Conservation (phyloP, 2,329 filamentous ascomycete species). For the Thermoascus crustaceus region DNA sequence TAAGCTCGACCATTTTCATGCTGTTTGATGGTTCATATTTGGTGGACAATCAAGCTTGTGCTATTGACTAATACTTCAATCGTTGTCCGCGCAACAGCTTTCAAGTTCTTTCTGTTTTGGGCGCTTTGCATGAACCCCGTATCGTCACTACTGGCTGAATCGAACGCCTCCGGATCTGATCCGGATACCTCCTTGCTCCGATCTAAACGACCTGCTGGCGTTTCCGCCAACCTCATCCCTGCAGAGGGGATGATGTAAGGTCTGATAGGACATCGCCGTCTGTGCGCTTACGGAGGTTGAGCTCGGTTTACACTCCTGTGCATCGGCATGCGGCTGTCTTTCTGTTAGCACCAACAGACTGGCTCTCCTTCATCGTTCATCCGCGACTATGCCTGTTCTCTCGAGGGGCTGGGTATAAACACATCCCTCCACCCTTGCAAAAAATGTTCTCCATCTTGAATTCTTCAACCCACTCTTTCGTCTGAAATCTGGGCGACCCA, state of each 20-base stretch:
- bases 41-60: no score
- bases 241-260: constrained; percentile 33
- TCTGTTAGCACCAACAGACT: constrained; percentile 21
- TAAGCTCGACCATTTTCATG: not conserved
- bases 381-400: constrained; percentile 1
- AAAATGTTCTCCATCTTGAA: not conserved
- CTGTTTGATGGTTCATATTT: no score
- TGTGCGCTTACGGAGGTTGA: constrained; percentile 20
- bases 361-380: constrained; percentile 8
- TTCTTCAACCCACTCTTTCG: constrained; percentile 1
- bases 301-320: constrained; percentile 30
- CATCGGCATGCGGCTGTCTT: constrained; percentile 29
- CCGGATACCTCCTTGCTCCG: constrained; percentile 16
- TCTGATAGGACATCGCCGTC: constrained; percentile 27
- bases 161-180: not conserved
- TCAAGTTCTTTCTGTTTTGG: not conserved
- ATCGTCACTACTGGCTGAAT: not conserved
- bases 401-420: constrained; percentile 27
- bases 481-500: not conserved
- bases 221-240: constrained; percentile 25
- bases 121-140: not conserved
- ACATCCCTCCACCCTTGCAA: constrained; percentile 11
- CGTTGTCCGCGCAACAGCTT: not conserved
- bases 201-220: constrained; percentile 19
- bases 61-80: not conserved